phyloP scores from a whole-genome alignment of 2,329 filamentous ascomycete species.

The Catunica adiposa region DNA sequence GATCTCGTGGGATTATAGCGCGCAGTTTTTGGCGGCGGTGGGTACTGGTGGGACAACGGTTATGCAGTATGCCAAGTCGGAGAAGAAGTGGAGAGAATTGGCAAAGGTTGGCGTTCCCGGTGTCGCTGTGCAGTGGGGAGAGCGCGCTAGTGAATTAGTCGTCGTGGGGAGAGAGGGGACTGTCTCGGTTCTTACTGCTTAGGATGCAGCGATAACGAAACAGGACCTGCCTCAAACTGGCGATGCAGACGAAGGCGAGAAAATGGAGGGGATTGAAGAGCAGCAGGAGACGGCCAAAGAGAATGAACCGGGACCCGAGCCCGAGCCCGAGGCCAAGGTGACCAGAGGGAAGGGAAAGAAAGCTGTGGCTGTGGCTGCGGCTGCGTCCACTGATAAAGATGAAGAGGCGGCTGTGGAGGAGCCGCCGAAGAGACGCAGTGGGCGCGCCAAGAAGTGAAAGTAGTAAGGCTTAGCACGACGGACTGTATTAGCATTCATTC shows the following conservation, averaged over 20 bases:
- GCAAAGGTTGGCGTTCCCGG: conserved; percentile 60
- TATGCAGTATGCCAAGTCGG: conserved; percentile 73
- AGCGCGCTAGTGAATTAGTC: conserved; percentile 56
- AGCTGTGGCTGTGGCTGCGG: not conserved
- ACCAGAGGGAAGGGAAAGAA: not conserved
- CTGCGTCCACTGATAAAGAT: not conserved
- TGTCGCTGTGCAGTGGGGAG: conserved; percentile 61
- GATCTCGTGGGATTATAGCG: conserved; percentile 84
- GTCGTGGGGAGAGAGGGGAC: conserved; percentile 59
- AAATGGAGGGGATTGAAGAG: not conserved
- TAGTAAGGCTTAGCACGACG: not conserved
- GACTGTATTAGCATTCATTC: not conserved
- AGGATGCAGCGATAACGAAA: conserved; percentile 13
- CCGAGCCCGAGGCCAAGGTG: no score
- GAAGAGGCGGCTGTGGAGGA: not conserved
- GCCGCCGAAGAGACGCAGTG: not conserved
- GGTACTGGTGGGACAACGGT: conserved; percentile 70
- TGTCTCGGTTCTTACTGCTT: conserved; percentile 51
- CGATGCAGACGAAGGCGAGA: not conserved
- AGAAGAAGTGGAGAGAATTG: conserved; percentile 80
- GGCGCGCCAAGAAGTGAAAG: not conserved
- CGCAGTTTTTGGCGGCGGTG: conserved; percentile 74
- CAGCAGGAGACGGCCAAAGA: not conserved
- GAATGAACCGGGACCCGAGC: no score
- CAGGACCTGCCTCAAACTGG: no score